Conservation (phyloP, 2,329 filamentous ascomycete genomes). For the Cladorrhinum sp. region DNA sequence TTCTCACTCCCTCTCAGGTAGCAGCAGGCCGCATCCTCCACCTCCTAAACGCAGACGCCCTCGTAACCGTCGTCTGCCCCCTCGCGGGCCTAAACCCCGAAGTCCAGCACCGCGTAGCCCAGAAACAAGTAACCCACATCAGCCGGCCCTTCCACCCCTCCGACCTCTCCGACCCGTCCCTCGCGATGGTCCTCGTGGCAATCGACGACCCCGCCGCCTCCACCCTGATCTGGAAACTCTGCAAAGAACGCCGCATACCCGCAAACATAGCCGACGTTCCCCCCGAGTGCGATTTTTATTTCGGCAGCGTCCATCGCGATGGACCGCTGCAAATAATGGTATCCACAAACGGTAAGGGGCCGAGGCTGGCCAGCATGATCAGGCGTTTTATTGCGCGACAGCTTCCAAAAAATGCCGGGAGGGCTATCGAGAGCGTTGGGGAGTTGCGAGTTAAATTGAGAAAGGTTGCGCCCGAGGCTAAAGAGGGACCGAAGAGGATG, state of each 20-base stretch:
- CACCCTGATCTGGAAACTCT: constrained; percentile 86
- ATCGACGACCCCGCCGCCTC: constrained; percentile 93
- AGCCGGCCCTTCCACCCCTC: constrained; percentile 80
- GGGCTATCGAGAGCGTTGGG: constrained; percentile 82
- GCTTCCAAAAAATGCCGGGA: constrained; percentile 76
- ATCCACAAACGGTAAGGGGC: constrained; percentile 95
- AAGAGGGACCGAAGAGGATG: constrained; percentile 85
- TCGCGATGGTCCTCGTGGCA: constrained; percentile 79
- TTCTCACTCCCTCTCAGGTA: constrained; percentile 59
- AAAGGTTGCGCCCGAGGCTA: constrained; percentile 66
- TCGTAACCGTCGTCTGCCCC: constrained; percentile 82
- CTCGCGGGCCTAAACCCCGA: constrained; percentile 79
- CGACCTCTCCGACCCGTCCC: constrained; percentile 74
- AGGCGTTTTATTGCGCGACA: constrained; percentile 73
- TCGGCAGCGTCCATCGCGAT: constrained; percentile 91
- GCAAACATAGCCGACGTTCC: constrained; percentile 98
- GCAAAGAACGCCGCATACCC: constrained; percentile 77
- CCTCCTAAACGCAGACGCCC: constrained; percentile 90
- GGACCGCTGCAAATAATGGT: constrained; percentile 98
- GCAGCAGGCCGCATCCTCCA: constrained; percentile 92
- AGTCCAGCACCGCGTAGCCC: constrained; percentile 74
- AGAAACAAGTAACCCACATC: constrained; percentile 73
- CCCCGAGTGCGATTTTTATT: constrained; percentile 97
- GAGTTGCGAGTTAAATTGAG: constrained; percentile 75
- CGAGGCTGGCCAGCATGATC: constrained; percentile 83